phyloP scores from a whole-genome alignment of 75 land plant species.

The Cupressus sempervirens region DNA sequence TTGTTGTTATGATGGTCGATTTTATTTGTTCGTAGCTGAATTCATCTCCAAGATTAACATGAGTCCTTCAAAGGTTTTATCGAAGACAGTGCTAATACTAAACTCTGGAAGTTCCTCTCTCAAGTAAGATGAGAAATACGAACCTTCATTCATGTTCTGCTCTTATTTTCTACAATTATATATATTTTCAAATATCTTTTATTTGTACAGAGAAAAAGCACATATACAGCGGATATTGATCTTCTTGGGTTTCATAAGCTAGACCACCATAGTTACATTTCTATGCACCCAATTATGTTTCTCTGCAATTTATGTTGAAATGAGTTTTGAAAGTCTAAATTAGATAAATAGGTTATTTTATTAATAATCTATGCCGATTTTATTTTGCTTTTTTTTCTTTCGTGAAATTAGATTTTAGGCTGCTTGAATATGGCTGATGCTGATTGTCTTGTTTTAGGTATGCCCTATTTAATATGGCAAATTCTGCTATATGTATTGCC shows the following conservation, averaged over 20 bases:
- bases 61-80: not conserved
- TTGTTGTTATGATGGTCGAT: not conserved
- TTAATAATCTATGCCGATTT: not conserved
- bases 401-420: not conserved
- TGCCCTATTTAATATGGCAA: slow-evolving; percentile 29
- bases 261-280: not conserved
- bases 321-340: not conserved
- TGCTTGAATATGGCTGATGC: not conserved
- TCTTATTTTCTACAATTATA: not conserved
- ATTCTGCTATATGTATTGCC: slow-evolving; percentile 19
- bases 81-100: slow-evolving; percentile 29
- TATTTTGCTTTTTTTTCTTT: too few species aligned
- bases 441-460: slow-evolving; percentile 16
- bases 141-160: not conserved
- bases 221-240: not conserved
- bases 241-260: not conserved
- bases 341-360: not conserved
- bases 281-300: not conserved
- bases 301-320: not conserved
- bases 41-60: not conserved
- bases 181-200: not conserved
- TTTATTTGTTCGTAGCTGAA: not conserved
- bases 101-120: slow-evolving; percentile 45
- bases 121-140: slow-evolving; percentile 14
- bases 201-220: not conserved